Conservation (phyloP, 768 basidiomycete genomes). For the Lactarius akahatsu region DNA sequence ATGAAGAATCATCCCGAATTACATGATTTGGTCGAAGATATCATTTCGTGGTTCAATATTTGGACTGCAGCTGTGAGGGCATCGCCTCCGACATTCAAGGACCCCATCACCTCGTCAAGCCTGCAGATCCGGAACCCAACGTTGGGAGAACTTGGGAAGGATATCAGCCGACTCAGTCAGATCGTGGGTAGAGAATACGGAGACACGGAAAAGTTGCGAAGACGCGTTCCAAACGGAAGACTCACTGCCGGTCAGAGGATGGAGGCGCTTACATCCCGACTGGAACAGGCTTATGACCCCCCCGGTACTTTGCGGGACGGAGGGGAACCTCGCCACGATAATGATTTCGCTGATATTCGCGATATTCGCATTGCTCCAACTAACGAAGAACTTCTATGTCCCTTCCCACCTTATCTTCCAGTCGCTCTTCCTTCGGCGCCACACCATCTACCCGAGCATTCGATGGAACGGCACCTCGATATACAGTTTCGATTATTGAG, state of each 20-base stretch:
- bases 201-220: slow-evolving; percentile 33
- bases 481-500: slow-evolving; percentile 73
- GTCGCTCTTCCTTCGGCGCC: slow-evolving; percentile 58
- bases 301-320: slow-evolving; percentile 51
- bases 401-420: slow-evolving; percentile 56
- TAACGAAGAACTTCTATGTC: slow-evolving; percentile 57
- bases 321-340: slow-evolving; percentile 62
- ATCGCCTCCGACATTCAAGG: slow-evolving; percentile 45
- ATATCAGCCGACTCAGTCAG: slow-evolving; percentile 36
- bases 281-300: slow-evolving; percentile 47
- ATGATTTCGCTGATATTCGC: slow-evolving; percentile 55
- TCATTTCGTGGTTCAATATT: slow-evolving; percentile 45
- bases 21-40: slow-evolving; percentile 40
- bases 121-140: slow-evolving; percentile 40
- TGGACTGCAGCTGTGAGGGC: slow-evolving; percentile 48
- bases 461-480: slow-evolving; percentile 68
- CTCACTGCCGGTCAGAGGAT: slow-evolving; percentile 28
- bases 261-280: slow-evolving; percentile 44
- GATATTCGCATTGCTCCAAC: slow-evolving; percentile 72
- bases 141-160: slow-evolving; percentile 38
- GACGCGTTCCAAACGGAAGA: slow-evolving; percentile 1
- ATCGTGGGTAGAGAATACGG: slow-evolving; percentile 54
- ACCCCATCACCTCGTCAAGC: slow-evolving; percentile 40
- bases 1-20: slow-evolving; percentile 48
- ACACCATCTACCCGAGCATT: slow-evolving; percentile 54